Conservation (phyloP, 257 asterid genomes). For the Paraleonurus japonicus region DNA sequence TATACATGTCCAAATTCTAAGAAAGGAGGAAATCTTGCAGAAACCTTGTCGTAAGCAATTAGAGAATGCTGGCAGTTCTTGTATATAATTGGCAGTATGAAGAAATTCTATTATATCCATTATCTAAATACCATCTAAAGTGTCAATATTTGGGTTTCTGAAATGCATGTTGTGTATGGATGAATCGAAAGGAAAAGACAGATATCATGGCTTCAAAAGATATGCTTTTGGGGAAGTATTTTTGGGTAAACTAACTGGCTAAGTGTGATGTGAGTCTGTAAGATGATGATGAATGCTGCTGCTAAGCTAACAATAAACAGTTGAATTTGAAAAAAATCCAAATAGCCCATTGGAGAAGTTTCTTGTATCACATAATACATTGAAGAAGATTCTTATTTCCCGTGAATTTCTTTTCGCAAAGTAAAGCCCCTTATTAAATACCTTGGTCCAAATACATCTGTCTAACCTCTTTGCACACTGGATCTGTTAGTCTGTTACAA, state of each 20-base stretch:
- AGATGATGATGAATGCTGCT: background rate
- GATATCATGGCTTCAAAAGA: background rate
- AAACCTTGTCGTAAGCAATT: background rate
- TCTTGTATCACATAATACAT: background rate
- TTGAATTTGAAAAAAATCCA: background rate
- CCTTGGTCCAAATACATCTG: background rate
- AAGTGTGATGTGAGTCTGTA: background rate
- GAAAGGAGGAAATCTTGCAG: background rate
- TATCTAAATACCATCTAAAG: background rate
- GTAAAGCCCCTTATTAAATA: background rate
- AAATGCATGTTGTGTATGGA: conserved; percentile 9
- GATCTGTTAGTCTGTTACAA: background rate
- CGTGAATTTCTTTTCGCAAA: background rate
- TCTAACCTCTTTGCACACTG: background rate
- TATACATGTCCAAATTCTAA: background rate
- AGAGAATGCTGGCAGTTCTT: background rate
- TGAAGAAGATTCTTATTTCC: background rate
- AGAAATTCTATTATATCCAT: background rate
- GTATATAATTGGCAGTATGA: background rate
- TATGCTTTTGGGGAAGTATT: background rate
- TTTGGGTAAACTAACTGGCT: background rate
- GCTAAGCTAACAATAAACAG: background rate
- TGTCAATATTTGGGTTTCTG: background rate
- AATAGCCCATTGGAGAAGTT: background rate
- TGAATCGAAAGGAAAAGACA: background rate